Evolutionary conservation across 1,284 basidiomycete species (phyloP), one percentile per base, ranked within the genome.

Genomic region (Trametes versicolor): DNA sequence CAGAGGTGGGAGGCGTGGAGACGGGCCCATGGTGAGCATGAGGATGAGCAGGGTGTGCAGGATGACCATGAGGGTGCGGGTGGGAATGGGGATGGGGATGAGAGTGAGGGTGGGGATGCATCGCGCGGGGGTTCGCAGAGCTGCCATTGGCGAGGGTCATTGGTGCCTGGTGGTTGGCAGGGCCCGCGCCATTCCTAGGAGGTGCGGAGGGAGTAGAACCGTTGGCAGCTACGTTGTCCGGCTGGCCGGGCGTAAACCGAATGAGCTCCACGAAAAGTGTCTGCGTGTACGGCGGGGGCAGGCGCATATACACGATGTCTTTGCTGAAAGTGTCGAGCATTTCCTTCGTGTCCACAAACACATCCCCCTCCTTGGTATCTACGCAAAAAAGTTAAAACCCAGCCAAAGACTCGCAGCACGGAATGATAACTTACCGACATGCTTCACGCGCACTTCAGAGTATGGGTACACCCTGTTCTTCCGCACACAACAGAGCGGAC

Each of bases 251-350:
- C 0, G 79, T 80, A 66, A 91, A 92, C 29, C 87, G 83, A 60
- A 92, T 81, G 15, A 94, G 84, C 60, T 94, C 91, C 8, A 94
- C 86, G 71, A 92, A 91, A 8, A 94, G 75, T 0, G 91, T 92
- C 62, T 85, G 85, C 6, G 82, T 85, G 65, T 84, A 85, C 0
- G 92, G 91, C 0, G 82, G 83, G 8, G 83, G 80, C 71, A 93
- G 77, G 67, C 86, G 86, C 77, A 85, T 88, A 76, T 88, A 89
- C 37, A 93, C 80, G 63, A 93, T 79, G 27, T 89, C 88, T 71
- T 86, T 90, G 79, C 89, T 91, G 73, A 86, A 90, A 21, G 81
- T 87, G 60, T 92, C 88, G 34, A 93, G 76, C 88, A 93, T 94
- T 65, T 85, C 85, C 68, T 85, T 83, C 3, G 86, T 87, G 71